These are phyloP conservation scores for Alternaria solani DNA, from an alignment of 2,329 filamentous ascomycete genomes.

Conservation along the genomic window DNA sequence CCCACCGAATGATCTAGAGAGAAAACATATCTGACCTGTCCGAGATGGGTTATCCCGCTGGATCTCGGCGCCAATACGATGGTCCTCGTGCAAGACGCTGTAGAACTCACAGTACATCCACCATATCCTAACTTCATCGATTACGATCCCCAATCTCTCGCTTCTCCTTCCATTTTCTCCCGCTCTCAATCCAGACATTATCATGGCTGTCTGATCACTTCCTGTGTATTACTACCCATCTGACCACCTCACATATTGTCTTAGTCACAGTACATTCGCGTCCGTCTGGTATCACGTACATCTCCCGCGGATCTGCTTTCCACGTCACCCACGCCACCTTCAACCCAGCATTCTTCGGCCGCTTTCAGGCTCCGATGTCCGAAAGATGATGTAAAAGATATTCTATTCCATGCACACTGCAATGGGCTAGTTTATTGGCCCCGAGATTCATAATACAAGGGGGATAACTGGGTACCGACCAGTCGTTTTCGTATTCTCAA, in stretches of 20 bases:
- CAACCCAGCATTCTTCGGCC: not conserved
- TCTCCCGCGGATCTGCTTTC: not conserved
- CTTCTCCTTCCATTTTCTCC: not conserved
- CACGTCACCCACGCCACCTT: not conserved
- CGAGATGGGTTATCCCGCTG: too few relatives aligned
- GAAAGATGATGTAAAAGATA: not conserved
- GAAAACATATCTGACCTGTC: not conserved
- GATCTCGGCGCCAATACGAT: too few relatives aligned
- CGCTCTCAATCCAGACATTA: not conserved
- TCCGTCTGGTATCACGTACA: not conserved
- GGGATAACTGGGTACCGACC: not conserved
- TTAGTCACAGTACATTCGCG: not conserved
- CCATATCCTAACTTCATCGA: not conserved
- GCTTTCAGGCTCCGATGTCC: not conserved
- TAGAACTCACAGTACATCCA: not conserved
- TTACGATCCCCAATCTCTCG: not conserved
- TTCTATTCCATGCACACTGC: not conserved
- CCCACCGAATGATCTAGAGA: not conserved
- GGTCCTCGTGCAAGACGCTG: too few relatives aligned
- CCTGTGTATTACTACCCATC: not conserved
- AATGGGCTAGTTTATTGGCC: not conserved
- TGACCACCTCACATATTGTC: not conserved
- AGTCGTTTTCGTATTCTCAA: not conserved
- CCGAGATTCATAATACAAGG: not conserved
- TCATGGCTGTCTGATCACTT: not conserved